Conservation (phyloP, 225 moss, liverwort and hornwort species). For the Antitrichia curtipendula region DNA sequence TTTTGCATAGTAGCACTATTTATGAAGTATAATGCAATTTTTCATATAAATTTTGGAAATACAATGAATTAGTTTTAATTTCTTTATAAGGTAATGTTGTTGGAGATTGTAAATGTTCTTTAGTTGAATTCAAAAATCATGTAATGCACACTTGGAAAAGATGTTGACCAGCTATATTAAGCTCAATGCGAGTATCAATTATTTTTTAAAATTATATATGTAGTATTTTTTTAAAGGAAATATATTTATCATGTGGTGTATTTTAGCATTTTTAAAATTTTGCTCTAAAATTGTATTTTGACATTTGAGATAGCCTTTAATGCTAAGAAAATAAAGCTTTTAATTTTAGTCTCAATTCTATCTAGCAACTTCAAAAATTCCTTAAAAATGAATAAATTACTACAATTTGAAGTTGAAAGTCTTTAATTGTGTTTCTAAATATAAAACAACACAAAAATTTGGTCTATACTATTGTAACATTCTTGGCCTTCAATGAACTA, state of each 20-base stretch:
- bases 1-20: neutral
- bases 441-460: neutral
- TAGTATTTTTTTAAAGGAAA: fast-evolving
- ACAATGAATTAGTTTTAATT: neutral
- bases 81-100: neutral
- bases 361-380: neutral
- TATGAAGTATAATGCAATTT: neutral
- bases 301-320: neutral
- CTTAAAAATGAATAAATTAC: neutral
- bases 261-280: neutral
- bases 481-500: neutral
- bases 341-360: neutral
- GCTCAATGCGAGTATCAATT: neutral
- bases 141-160: neutral
- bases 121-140: neutral
- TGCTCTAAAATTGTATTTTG: fast-evolving
- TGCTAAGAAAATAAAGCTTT: neutral
- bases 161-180: neutral
- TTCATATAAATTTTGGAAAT: neutral
- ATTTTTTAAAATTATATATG: neutral
- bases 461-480: neutral
- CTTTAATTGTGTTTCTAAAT: neutral
- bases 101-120: too few species aligned
- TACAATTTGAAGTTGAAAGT: neutral
- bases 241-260: neutral